Percentiles rank a stretch among this genome's conserved stretches.
These are phyloP conservation scores for Podila epicladia DNA, from an alignment of 192 early-diverging fungal species.

Conservation along the genomic window DNA sequence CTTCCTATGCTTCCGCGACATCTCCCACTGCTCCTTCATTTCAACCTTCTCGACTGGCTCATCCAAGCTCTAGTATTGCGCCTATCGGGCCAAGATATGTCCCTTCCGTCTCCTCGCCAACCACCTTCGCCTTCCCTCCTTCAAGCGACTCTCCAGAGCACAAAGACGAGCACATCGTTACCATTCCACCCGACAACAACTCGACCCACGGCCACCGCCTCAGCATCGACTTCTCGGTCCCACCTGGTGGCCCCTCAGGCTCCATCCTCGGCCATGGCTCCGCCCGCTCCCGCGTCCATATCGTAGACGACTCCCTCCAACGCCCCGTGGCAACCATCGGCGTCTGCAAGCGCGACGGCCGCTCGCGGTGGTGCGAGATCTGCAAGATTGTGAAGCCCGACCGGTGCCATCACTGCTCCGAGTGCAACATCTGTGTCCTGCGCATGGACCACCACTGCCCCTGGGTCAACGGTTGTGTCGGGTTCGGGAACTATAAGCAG, in stretches of 20 bases:
- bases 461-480: slow-evolving; percentile 65
- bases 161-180: not conserved
- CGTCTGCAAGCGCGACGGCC: slow-evolving; percentile 30
- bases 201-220: not conserved
- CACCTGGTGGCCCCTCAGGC: not conserved
- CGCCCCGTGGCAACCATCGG: slow-evolving; percentile 23
- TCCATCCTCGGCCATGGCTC: not conserved
- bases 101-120: not conserved
- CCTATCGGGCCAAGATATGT: not conserved
- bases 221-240: not conserved
- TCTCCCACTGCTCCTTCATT: not conserved
- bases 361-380: slow-evolving; percentile 33
- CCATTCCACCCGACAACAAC: not conserved
- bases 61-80: not conserved
- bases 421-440: slow-evolving; percentile 60
- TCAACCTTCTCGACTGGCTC: not conserved
- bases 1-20: not conserved
- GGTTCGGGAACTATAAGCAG: slow-evolving; percentile 56
- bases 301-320: not conserved
- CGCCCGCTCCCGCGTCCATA: not conserved
- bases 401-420: slow-evolving; percentile 63
- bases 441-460: slow-evolving; percentile 62
- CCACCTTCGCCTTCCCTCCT: not conserved
- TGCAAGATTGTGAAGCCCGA: slow-evolving; percentile 63
- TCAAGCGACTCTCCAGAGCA: not conserved